Evolutionary conservation across 805 yeast species (phyloP), one percentile per base, ranked within the genome.

Genomic region (Lipomyces sp.): DNA sequence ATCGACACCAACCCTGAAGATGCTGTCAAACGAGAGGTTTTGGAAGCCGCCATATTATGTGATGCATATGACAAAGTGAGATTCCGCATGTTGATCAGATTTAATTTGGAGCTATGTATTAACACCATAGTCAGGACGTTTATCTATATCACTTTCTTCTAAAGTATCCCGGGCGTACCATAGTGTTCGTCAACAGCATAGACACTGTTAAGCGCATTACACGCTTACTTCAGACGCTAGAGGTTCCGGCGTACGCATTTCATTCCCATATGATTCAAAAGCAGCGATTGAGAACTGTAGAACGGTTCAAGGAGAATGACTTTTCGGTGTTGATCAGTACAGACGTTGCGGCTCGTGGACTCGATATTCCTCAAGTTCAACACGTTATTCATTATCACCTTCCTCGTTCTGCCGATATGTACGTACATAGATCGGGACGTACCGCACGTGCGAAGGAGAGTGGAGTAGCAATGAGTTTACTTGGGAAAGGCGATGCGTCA

Each of bases 311-410:
- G 58, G 63, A 56, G 22, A 63, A 63, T 21, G 68, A 70, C 5
- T 69, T 74, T 42, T 76, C 78, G 21, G 75, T 90, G 2, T 73
- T 93, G 48, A 78, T 93, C 46, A 96, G 97, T 0, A 88, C 98
- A 3, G 98, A 93, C 69, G 98, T 93, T 40, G 98, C 98, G 1
- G 98, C 98, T 3, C 80, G 98, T 74, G 98, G 98, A 53, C 76
- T 93, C 53, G 98, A 93, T 74, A 88, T 93, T 47, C 84, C 95
- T 2, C 79, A 78, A 41, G 90, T 93, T 45, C 83, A 89, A 61
- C 98, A 93, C 68, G 98, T 93, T 43, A 86, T 91, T 19, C 98
- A 93, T 68, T 93, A 91, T 65, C 97, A 93, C 69, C 75, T 93
- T 55, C 98, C 98, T 10, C 76, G 98, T 56, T 76, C 95, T 14